Evolutionary conservation across 306 rosid species (phyloP).

Genomic region (Inga oerstediana): DNA sequence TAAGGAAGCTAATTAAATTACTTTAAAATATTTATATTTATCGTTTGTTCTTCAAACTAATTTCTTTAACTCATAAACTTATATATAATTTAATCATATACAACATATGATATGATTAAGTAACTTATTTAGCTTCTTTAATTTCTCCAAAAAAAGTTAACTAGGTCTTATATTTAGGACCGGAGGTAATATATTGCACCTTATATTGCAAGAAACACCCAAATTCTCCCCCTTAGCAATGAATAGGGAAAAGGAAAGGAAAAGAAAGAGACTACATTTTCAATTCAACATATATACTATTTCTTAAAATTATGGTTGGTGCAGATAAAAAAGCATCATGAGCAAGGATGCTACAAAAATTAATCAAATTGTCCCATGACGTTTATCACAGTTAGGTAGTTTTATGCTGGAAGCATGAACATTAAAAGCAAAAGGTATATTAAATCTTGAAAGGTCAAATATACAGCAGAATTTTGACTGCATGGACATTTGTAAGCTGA

Average conservation of each 20-base stretch:
- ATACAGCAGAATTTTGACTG: not conserved
- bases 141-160: too few relatives aligned
- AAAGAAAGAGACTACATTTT: slow-evolving; percentile 2
- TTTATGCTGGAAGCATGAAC: slow-evolving; percentile 1
- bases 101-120: too few relatives aligned
- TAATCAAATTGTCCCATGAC: not conserved
- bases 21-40: too few relatives aligned
- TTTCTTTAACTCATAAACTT: too few relatives aligned
- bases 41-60: too few relatives aligned
- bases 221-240: not conserved
- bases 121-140: too few relatives aligned
- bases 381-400: slow-evolving; percentile 12
- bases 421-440: not conserved
- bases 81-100: too few relatives aligned
- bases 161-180: too few relatives aligned
- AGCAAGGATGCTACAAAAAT: slow-evolving; percentile 7
- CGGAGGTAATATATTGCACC: not conserved
- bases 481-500: slow-evolving; percentile 24
- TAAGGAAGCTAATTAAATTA: too few relatives aligned
- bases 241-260: not conserved
- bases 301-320: not conserved
- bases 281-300: slow-evolving; percentile 1
- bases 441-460: slow-evolving; percentile 23
- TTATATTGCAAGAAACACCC: not conserved
- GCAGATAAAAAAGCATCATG: slow-evolving; percentile 20